Percentiles rank a stretch among this genome's conserved stretches.
Conservation (phyloP, 345 rosid species). For the Syzygium aqueum region DNA sequence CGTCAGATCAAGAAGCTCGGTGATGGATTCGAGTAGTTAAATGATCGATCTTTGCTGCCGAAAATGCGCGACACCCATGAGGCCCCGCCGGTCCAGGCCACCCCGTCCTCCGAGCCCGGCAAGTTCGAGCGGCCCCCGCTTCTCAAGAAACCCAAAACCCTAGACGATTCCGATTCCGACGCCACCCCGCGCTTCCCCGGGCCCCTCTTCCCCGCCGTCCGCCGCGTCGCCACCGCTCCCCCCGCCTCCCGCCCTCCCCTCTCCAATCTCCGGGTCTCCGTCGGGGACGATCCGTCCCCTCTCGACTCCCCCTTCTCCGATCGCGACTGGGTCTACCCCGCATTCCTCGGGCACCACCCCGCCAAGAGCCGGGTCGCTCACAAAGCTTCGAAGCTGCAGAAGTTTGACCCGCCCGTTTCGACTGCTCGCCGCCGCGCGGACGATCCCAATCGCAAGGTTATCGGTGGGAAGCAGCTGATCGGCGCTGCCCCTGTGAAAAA, state of each 20-base stretch:
- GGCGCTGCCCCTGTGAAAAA: background rate
- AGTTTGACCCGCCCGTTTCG: background rate
- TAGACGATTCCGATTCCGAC: background rate
- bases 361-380: constrained; percentile 28
- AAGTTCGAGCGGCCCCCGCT: constrained; percentile 47
- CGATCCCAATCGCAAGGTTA: constrained; percentile 11
- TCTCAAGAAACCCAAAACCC: constrained; percentile 39
- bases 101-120: constrained; percentile 4
- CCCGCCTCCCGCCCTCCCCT: background rate
- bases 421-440: background rate
- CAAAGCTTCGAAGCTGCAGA: constrained; percentile 17
- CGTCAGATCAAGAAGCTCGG: background rate
- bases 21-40: background rate
- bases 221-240: constrained; percentile 25
- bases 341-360: constrained; percentile 47
- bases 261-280: constrained; percentile 31
- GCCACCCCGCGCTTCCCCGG: constrained; percentile 45
- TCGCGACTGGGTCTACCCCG: constrained; percentile 60
- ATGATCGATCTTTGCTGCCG: background rate
- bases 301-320: constrained; percentile 18
- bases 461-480: constrained; percentile 12
- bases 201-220: constrained; percentile 50
- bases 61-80: background rate
- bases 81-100: background rate
- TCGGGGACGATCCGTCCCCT: background rate